A percentile compares a stretch with the other conserved stretches of the same genome.
These are phyloP conservation scores for Polygonum aviculare DNA, from an alignment of 148 eudicot genomes.

Conservation along the genomic window DNA sequence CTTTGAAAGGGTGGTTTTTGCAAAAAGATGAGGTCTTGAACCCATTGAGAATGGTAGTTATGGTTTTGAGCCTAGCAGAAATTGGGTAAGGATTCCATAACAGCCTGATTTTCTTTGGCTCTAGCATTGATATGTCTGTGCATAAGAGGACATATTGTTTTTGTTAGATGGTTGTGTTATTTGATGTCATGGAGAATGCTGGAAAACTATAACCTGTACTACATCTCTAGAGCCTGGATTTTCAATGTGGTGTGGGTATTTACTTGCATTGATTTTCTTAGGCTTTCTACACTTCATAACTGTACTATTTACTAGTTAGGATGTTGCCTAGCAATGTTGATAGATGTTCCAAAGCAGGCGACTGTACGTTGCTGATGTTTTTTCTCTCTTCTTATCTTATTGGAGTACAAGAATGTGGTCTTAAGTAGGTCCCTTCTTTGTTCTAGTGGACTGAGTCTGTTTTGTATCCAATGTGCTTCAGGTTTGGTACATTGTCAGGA, in stretches of 20 bases:
- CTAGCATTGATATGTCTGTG: neutral
- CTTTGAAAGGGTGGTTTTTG: neutral
- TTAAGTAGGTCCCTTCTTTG: neutral
- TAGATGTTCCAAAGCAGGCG: neutral
- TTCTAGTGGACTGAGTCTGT: neutral
- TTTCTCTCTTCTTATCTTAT: neutral
- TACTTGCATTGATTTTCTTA: neutral
- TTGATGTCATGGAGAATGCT: neutral
- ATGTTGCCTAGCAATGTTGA: neutral
- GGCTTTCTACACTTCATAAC: neutral
- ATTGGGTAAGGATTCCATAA: neutral
- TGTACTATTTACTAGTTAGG: neutral
- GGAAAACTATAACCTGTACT: neutral
- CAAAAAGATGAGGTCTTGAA: neutral
- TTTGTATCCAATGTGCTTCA: slow-evolving; percentile 18
- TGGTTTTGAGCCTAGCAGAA: neutral
- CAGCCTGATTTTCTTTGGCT: neutral
- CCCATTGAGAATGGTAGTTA: neutral
- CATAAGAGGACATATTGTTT: neutral
- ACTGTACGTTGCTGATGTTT: neutral
- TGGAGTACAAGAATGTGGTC: neutral
- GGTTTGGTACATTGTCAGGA: slow-evolving; percentile 54
- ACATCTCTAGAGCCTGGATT: neutral
- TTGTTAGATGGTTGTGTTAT: neutral
- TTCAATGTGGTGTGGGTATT: neutral